A percentile compares a stretch with the other conserved stretches of the same genome.
These are phyloP conservation scores for Sarcodon sp. DNA, from an alignment of 768 basidiomycete genomes.

Conservation along the genomic window DNA sequence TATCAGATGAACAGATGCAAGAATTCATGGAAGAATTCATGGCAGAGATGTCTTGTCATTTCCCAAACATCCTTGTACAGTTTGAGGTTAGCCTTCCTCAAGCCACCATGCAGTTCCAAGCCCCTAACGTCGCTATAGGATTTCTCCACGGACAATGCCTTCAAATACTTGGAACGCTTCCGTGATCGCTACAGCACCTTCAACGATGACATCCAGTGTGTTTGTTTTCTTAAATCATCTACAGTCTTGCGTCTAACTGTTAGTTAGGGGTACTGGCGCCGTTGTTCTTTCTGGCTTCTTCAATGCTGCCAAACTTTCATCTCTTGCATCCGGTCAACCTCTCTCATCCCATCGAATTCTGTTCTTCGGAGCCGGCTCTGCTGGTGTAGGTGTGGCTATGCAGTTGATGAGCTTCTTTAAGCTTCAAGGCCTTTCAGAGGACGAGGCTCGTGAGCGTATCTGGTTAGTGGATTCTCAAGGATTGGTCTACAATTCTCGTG, in stretches of 20 bases:
- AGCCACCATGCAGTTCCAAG: not conserved
- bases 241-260: not conserved
- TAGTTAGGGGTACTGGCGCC: conserved; percentile 54
- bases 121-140: conserved; percentile 32
- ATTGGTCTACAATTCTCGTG: conserved; percentile 65
- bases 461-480: conserved; percentile 85
- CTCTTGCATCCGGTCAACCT: conserved; percentile 53
- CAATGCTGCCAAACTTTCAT: conserved; percentile 73
- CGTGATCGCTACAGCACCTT: conserved; percentile 67
- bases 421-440: conserved; percentile 57
- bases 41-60: conserved; percentile 59
- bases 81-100: conserved; percentile 43
- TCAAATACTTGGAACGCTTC: conserved; percentile 70
- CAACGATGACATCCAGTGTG: conserved; percentile 83
- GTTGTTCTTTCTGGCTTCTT: conserved; percentile 86
- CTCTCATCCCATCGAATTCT: conserved; percentile 72
- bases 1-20: conserved; percentile 49
- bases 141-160: conserved; percentile 88
- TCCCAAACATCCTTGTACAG: conserved; percentile 77
- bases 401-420: conserved; percentile 87
- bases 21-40: conserved; percentile 94
- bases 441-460: conserved; percentile 67
- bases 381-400: conserved; percentile 85
- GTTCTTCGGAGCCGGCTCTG: conserved; percentile 88
- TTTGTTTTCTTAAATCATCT: not conserved